Base-by-base conservation (phyloP, 2,329 filamentous ascomycete genomes). In the Fusarium liriodendri region DNA sequence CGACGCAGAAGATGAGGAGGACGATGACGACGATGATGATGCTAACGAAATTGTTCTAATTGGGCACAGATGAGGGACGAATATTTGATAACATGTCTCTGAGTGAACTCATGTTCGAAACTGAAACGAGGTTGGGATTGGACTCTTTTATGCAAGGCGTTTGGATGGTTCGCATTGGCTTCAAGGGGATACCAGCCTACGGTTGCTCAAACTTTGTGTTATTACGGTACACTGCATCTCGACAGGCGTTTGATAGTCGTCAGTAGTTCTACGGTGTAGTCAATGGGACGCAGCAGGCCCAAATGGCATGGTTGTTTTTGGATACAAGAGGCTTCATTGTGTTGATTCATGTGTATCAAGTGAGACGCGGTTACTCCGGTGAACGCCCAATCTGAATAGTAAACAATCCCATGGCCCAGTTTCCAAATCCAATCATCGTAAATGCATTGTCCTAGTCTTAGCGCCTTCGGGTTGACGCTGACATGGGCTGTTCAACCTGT, bases 11-110 rank as follows among this genome's bases (percentile, higher is more conserved):
- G 82, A 82, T 10, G 85, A 86, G 18, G 85, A 85, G 27, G 87
- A 87, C 4, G 84, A 85, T 6, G 84, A 87, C 9, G 84, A 87
- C 16, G 86, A 87, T 10, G 85, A 88, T 33, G 84, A 88, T 38
- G 85, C 88, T 33, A 84, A 86, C 47, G 84, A 87, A 61, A 87
- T 90, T 62, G 77, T 85, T 50, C 81, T 89, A 22, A 82, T 88
- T 71, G 87, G 87, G 29, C 87, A 89, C 74, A 80, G 85, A 64
- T 88, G 80, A 83, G 69, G 80, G 82, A 69, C 55, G 22, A n/a
- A 58, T 35, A 25, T 58, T 27, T 29, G 37, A 40, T 38, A 27
- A 42, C 55, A 47, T 76, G 64, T 64, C 58, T 54, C 42, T 62
- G 38, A 58, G 9, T n/a, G 33, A 58, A 7, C 22, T 50, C 52